Evolutionary conservation across 345 rosid genomes (phyloP).

Genomic region (Hypericum androsaemum): DNA sequence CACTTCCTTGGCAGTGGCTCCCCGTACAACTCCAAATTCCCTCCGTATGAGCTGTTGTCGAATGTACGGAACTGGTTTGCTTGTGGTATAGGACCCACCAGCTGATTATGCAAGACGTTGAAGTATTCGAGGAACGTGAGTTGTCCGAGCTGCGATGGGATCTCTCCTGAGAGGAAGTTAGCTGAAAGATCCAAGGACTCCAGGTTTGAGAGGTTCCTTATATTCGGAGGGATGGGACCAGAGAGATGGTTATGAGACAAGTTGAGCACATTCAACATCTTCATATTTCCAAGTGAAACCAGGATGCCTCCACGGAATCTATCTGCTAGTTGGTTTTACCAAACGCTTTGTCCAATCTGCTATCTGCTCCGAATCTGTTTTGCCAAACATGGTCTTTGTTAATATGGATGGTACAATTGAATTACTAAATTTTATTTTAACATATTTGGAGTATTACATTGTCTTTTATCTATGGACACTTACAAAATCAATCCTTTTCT

Average conservation of each 20-base stretch:
- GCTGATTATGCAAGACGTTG: constrained; percentile 14
- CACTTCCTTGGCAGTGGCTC: constrained; percentile 8
- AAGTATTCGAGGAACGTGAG: constrained; percentile 3
- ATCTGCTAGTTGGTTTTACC: not conserved
- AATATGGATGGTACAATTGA: too few relatives aligned
- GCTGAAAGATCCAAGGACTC: constrained; percentile 22
- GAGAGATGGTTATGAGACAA: constrained; percentile 12
- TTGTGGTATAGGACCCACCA: constrained; percentile 16
- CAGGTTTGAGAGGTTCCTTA: constrained; percentile 7
- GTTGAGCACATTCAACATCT: not conserved
- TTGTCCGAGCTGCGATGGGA: constrained; percentile 8
- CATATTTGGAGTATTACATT: too few relatives aligned
- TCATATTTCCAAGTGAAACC: not conserved
- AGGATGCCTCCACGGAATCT: not conserved
- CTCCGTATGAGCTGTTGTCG: not conserved
- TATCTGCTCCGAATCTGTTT: too few relatives aligned
- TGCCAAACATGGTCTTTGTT: too few relatives aligned
- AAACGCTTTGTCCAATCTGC: too few relatives aligned
- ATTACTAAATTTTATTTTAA: too few relatives aligned
- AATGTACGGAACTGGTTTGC: constrained; percentile 15
- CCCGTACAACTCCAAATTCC: constrained; percentile 16
- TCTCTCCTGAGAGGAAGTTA: constrained; percentile 13
- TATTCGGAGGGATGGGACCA: constrained; percentile 12
- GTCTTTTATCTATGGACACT: too few relatives aligned
- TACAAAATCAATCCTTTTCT: too few relatives aligned